Evolutionary conservation across 164 flowering plant genomes (phyloP), one percentile per base, ranked within the genome.

Genomic region (Warburgia ugandensis): DNA sequence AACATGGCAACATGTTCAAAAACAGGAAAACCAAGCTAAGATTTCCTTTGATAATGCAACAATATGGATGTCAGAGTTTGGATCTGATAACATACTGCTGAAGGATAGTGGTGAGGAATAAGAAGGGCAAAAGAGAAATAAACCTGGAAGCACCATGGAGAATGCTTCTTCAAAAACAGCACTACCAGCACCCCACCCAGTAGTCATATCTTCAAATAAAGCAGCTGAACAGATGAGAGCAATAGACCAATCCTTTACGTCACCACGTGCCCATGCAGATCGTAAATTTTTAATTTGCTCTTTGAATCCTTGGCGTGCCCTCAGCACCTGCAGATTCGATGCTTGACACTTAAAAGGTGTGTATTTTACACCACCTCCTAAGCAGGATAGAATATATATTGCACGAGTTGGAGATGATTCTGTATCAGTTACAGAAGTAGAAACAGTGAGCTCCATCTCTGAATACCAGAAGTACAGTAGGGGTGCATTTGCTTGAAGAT

Each of bases 401-500:
- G 84, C 94, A 62, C 95, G 94, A 21, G 25, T 8, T 16, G 45
- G 56, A 0, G 62, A 62, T 48, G 92, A 66, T 29, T 80, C 85
- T 13, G 54, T 31, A 46, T 40, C 59, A 32, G 37, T 48, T 26
- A 49, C 64, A 58, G 55, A 37, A 50, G 13, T 23, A 50, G 48
- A 44, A 53, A 67, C 63, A 14, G 72, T 63, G 55, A 88, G 69
- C 72, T 92, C 99, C 66, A 73, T 51, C 55, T 88, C 90, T 37
- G 94, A 84, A 71, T 88, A 92, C 99, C 99, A 92, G 31, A 86
- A 72, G 63, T 79, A 80, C 50, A 92, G 47, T 33, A 92, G 75
- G 56, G 91, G 72, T 35, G 69, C 67, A 56, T 68, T 71, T 45
- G 76, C 65, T 65, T 60, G 75, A 50, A 64, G 60, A 49, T 80